These are phyloP conservation scores for Periconia macrospinosa DNA, from an alignment of 2,329 filamentous ascomycete genomes.

Conservation along the genomic window DNA sequence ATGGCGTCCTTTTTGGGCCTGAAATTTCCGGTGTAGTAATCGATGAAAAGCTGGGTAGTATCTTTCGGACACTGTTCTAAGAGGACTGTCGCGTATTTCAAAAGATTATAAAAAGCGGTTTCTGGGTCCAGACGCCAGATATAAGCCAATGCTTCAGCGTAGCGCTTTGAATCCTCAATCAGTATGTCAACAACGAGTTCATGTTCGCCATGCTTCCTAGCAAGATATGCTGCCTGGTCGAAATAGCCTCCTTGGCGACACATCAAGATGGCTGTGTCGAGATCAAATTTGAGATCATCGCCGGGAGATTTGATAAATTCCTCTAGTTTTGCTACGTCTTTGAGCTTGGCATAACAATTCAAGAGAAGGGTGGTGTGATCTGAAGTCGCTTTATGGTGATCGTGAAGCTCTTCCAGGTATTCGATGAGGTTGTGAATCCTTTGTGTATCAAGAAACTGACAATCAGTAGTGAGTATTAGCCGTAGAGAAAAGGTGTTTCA, in stretches of 20 bases:
- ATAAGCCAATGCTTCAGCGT: conserved; percentile 84
- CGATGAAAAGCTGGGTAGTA: conserved; percentile 85
- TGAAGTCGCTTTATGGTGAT: conserved; percentile 87
- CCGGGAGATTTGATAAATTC: conserved; percentile 95
- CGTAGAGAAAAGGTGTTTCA: background rate
- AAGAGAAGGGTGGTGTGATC: conserved; percentile 93
- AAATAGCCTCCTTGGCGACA: conserved; percentile 96
- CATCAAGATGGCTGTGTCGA: conserved; percentile 97
- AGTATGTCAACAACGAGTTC: conserved; percentile 94
- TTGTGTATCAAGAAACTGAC: conserved; percentile 89
- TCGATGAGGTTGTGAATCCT: conserved; percentile 96
- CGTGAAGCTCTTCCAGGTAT: conserved; percentile 94
- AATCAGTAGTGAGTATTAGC: conserved; percentile 9
- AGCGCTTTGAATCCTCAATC: conserved; percentile 92
- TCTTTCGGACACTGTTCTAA: conserved; percentile 82
- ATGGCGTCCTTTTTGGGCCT: conserved; percentile 68
- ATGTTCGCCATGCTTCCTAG: conserved; percentile 90
- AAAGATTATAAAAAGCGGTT: conserved; percentile 79
- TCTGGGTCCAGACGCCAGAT: conserved; percentile 86
- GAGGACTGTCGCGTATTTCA: conserved; percentile 92
- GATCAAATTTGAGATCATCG: conserved; percentile 92
- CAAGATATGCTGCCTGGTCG: conserved; percentile 93
- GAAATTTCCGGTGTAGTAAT: conserved; percentile 90
- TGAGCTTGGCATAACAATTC: conserved; percentile 97
- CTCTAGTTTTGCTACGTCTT: conserved; percentile 94